Percentiles rank a stretch among this genome's conserved stretches.
These are phyloP conservation scores for Leccinum obscurum DNA, from an alignment of 768 basidiomycete genomes.

Conservation along the genomic window DNA sequence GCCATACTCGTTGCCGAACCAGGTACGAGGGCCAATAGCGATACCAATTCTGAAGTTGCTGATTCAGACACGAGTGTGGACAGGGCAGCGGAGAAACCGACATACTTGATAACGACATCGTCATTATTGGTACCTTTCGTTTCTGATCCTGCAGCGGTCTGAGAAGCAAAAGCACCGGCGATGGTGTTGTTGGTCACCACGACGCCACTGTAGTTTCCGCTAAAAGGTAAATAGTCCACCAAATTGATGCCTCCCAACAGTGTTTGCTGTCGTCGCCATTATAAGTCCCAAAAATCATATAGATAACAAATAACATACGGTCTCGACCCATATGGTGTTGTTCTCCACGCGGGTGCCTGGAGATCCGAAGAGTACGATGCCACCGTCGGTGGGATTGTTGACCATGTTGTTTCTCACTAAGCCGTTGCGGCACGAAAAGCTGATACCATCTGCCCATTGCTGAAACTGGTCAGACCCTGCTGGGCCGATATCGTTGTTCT, in stretches of 20 bases:
- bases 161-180: slow-evolving; percentile 66
- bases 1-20: slow-evolving; percentile 63
- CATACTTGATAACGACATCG: slow-evolving; percentile 71
- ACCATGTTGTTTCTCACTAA: slow-evolving; percentile 68
- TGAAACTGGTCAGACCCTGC: slow-evolving; percentile 64
- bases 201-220: slow-evolving; percentile 64
- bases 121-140: slow-evolving; percentile 55
- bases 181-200: slow-evolving; percentile 68
- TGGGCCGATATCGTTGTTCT: slow-evolving; percentile 84
- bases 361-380: slow-evolving; percentile 75
- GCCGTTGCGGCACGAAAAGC: slow-evolving; percentile 64
- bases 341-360: slow-evolving; percentile 73
- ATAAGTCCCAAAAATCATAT: background rate
- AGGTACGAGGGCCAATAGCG: slow-evolving; percentile 73
- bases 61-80: slow-evolving; percentile 8
- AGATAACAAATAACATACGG: slow-evolving; percentile 41
- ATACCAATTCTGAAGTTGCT: slow-evolving; percentile 64
- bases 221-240: slow-evolving; percentile 69
- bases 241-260: slow-evolving; percentile 76
- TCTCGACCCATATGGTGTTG: slow-evolving; percentile 73
- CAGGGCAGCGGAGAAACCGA: slow-evolving; percentile 4
- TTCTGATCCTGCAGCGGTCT: slow-evolving; percentile 38
- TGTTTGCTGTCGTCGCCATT: slow-evolving; percentile 47
- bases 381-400: slow-evolving; percentile 75
- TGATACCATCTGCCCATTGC: slow-evolving; percentile 84